phyloP scores from a whole-genome alignment of 2,329 filamentous ascomycete genomes.

The Didymella keratinophila region DNA sequence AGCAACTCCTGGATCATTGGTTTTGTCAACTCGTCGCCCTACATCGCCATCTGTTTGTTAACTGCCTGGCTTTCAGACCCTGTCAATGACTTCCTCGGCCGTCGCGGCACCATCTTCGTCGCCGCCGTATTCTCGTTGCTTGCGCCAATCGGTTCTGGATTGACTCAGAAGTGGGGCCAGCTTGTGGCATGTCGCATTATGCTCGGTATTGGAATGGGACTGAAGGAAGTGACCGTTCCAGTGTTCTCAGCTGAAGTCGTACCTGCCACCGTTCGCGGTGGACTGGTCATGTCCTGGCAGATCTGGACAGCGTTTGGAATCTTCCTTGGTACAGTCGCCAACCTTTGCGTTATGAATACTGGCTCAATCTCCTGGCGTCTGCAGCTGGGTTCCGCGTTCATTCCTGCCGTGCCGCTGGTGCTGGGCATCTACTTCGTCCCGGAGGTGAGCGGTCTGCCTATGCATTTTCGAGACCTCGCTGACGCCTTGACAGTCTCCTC shows the following conservation, averaged over 20 bases:
- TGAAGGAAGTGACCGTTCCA: conserved; percentile 56
- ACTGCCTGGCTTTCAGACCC: conserved; percentile 41
- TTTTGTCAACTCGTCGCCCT: conserved; percentile 44
- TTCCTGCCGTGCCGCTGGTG: conserved; percentile 49
- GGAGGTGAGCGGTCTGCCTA: conserved; percentile 19
- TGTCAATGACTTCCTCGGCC: conserved; percentile 41
- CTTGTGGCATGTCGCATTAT: conserved; percentile 50
- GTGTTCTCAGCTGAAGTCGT: conserved; percentile 58
- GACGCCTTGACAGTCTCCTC: conserved; percentile 26
- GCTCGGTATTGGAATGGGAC: conserved; percentile 55
- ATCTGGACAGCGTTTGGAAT: conserved; percentile 56
- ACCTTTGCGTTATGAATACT: conserved; percentile 51
- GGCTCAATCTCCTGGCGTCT: conserved; percentile 50
- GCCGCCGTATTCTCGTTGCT: conserved; percentile 47
- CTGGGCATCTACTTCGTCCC: conserved; percentile 54
- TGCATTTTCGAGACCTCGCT: background rate
- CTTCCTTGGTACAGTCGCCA: conserved; percentile 54
- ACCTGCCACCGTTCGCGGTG: conserved; percentile 59
- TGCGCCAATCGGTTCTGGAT: conserved; percentile 46
- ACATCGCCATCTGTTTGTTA: conserved; percentile 43
- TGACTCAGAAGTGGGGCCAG: conserved; percentile 51
- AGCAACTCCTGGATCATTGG: conserved; percentile 47
- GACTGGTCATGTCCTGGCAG: conserved; percentile 58
- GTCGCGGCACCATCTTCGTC: conserved; percentile 46
- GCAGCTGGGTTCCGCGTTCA: conserved; percentile 51